Base-by-base conservation (phyloP, 2,329 filamentous ascomycete species). In the Aquanectria penicillioides region DNA sequence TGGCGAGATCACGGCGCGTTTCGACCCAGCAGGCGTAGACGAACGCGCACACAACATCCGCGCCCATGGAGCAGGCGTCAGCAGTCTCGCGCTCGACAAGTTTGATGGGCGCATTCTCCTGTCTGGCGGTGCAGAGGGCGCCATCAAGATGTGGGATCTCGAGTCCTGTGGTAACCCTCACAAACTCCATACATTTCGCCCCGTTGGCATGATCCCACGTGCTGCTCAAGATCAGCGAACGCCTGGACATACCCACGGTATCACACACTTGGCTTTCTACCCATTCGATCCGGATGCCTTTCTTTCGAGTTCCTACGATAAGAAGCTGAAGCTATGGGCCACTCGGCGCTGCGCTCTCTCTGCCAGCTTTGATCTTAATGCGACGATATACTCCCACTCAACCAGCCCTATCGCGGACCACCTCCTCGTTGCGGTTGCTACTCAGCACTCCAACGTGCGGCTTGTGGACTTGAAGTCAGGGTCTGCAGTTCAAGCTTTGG, bases 391-490 rank as follows among this genome's bases (percentile, higher is more conserved):
- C 75, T 88, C 90, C 1, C 93, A 97, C 73, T 87, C 91, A 1
- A 83, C 92, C 22, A 97, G 93, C 1, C 84, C 89, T 36, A 79
- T 94, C 57, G 85, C 92, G 54, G 79, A 86, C 49, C 83, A 93
- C 69, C 81, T 97, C 0, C 84, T 97, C 4, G 91, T 97, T 9
- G 93, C 94, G 9, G 95, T 93, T 69, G 94, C 91, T 1, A 96
- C 93, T 0, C 93, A 96, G 63, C 89, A 95, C 71, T 92, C 92
- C 6, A 84, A 91, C 22, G 90, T 97, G 12, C 88, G 93, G 13
- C 85, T 98, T 6, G 87, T 97, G 6, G 94, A 98, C 72, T 82
- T 97, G 28, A 90, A 91, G 49, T 94, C 93, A 1, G 93, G 93
- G 3, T 85, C 93, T 13, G 75, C 77, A 43, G 88, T 90, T 2